Percentiles rank a stretch among this genome's conserved stretches.
phyloP scores from a whole-genome alignment of 2,329 filamentous ascomycete genomes.

The Dactylellina sp. region DNA sequence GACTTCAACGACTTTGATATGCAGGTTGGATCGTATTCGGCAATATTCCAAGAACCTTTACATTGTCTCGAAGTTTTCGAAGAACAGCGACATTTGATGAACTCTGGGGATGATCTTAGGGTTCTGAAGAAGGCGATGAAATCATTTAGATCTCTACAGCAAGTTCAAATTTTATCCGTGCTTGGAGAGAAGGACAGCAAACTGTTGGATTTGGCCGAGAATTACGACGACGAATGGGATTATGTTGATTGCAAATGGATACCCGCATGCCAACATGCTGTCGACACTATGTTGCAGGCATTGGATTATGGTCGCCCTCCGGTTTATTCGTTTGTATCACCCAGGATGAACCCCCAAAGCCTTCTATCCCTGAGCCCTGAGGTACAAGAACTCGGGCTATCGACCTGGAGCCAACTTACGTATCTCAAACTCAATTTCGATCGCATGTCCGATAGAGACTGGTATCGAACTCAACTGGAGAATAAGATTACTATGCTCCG shows the following conservation, averaged over 20 bases:
- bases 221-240: conserved; percentile 64
- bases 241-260: conserved; percentile 72
- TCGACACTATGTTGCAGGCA: conserved; percentile 71
- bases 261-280: conserved; percentile 72
- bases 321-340: conserved; percentile 72
- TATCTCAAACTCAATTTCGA: conserved; percentile 75
- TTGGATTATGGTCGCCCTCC: conserved; percentile 70
- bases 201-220: conserved; percentile 59
- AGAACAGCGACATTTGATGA: conserved; percentile 69
- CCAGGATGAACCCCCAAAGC: conserved; percentile 70
- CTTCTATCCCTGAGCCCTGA: conserved; percentile 57
- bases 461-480: conserved; percentile 64
- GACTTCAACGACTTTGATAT: conserved; percentile 62
- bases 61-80: conserved; percentile 61
- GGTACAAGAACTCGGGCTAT: conserved; percentile 67
- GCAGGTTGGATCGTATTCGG: conserved; percentile 64
- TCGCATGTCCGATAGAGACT: conserved; percentile 67
- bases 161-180: conserved; percentile 74
- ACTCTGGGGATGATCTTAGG: conserved; percentile 67
- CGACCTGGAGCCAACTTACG: conserved; percentile 70
- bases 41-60: conserved; percentile 63
- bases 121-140: conserved; percentile 70
- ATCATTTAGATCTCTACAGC: conserved; percentile 72
- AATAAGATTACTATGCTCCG: conserved; percentile 71
- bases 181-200: conserved; percentile 71